Evolutionary conservation across 1,139 yeast genomes (phyloP), one percentile per base, ranked within the genome.

Genomic region (Lodderomyces parapsilosis): DNA sequence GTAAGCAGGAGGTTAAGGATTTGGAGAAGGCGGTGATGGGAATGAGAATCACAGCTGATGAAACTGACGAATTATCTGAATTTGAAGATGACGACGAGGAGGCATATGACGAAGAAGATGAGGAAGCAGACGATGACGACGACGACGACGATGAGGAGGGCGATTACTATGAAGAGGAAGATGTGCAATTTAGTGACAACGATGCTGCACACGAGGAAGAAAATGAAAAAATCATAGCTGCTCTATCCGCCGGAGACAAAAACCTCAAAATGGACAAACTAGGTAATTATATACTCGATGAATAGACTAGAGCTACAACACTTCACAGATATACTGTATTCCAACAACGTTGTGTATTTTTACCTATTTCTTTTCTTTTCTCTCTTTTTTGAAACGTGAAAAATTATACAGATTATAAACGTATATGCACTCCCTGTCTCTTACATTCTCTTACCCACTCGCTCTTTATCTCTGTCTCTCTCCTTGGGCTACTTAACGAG

Each of bases 251-350:
- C 8, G 90, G 91, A 15, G 77, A 74, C 4, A 71, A 75, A 40
- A 72, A 79, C 27, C 62, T 87, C 49, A 85, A 83, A 59, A 83
- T 84, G 85, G 95, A 87, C 59, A 84, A 83, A 53, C 62, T 87
- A 43, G 96, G 95, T 37, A 87, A 87, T 59, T 86, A 86, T 59
- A 82, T 86, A 31, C 62, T 86, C 40, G 89, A 84, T 30, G 68
- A 67, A 46, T 54, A 56, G 43, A 25, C 24, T 15, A 5, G 4
- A 5, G 4, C 5, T 14, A 14, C 15, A n/a, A 14, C 15, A n/a
- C 13, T 25, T 8, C n/a, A 25, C 4, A n/a, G 10, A 6, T 28
- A 14, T n/a, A 28, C 15, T 28, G n/a, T 14, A 14, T 4, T 10
- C 9, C 31, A 5, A 14, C 31, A 28, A 28, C n/a, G 18, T 34